Evolutionary conservation across 1,284 basidiomycete species (phyloP), one percentile per base, ranked within the genome.

Genomic region (Thecaphora thlaspeos): DNA sequence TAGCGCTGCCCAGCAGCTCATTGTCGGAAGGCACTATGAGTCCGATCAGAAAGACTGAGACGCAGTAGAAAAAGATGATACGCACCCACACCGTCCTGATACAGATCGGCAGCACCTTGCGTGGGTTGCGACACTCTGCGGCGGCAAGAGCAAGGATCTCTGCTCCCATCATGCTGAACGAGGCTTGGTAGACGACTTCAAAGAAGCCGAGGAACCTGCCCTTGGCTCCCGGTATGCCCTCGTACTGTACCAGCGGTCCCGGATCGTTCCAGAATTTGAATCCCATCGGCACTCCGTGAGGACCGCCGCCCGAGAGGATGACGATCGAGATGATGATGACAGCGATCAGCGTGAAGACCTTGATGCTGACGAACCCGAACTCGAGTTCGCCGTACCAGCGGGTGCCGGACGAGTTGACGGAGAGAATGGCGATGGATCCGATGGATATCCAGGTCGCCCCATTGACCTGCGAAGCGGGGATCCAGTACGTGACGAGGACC

Each of bases 321-420:
- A 68, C 43, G 43, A 68, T 43, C 15, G 45, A 44, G 30, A 55
- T 46, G 21, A 70, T 60, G 48, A 71, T 67, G 17, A 71, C 52
- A 24, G 66, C 67, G 34, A 60, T 42, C 30, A 66, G 51, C 22
- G 50, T 48, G 22, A 67, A 37, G 40, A 71, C 55, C 44, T 71
- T 69, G 41, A 73, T 71, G 8, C 51, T 48, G n/a, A 61, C 57
- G 28, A 61, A 66, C 79, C 80, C 82, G 52, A 58, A 63, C 42
- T 64, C 60, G 43, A 84, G 82, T 81, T 88, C 86, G 69, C 87
- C 87, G 61, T 87, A 87, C 76, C 82, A 84, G 59, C 74, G 67
- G 60, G 88, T 87, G 56, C 88, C 88, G 61, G 65, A 56, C 18
- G 53, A 39, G 51, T 70, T 70, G 48, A 70, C 55, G 21, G 50